Percentiles rank a stretch among this genome's conserved stretches.
Conservation (phyloP, 768 basidiomycete species). For the Phlegmacium glaucopus region DNA sequence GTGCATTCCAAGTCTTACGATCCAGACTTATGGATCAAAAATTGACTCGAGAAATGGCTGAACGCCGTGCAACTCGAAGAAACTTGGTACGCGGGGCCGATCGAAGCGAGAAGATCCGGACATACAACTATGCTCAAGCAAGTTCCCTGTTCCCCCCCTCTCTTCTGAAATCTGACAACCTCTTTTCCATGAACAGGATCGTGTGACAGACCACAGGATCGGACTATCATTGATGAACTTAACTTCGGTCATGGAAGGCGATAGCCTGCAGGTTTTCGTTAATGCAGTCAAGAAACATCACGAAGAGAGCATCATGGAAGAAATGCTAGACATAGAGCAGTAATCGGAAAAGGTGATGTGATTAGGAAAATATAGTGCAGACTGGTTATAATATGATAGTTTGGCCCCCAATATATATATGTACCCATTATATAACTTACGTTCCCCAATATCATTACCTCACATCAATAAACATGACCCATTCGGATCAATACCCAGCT, state of each 20-base stretch:
- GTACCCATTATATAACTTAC: neutral
- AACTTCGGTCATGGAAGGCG: slow-evolving; percentile 61
- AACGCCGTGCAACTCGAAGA: slow-evolving; percentile 64
- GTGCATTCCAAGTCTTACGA: slow-evolving; percentile 87
- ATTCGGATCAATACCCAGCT: slow-evolving; percentile 56
- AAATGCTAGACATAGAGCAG: slow-evolving; percentile 32
- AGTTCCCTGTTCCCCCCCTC: slow-evolving; percentile 1
- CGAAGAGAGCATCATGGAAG: slow-evolving; percentile 53
- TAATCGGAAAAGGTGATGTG: neutral
- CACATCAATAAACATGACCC: slow-evolving; percentile 41
- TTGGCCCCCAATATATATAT: too few species aligned
- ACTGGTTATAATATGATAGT: too few species aligned
- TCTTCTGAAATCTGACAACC: neutral
- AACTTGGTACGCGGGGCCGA: slow-evolving; percentile 80
- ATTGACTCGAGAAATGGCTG: slow-evolving; percentile 64
- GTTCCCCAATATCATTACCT: neutral
- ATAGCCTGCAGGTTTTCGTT: slow-evolving; percentile 55
- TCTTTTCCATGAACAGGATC: slow-evolving; percentile 50
- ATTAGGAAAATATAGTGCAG: too few species aligned
- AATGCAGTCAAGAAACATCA: slow-evolving; percentile 54
- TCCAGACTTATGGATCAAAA: slow-evolving; percentile 84
- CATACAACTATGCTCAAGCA: slow-evolving; percentile 92
- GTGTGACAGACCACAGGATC: slow-evolving; percentile 91
- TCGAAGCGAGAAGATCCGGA: slow-evolving; percentile 91
- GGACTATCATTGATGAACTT: slow-evolving; percentile 73